Evolutionary conservation across 306 rosid species (phyloP).

Genomic region (Cucurbita ficifolia): DNA sequence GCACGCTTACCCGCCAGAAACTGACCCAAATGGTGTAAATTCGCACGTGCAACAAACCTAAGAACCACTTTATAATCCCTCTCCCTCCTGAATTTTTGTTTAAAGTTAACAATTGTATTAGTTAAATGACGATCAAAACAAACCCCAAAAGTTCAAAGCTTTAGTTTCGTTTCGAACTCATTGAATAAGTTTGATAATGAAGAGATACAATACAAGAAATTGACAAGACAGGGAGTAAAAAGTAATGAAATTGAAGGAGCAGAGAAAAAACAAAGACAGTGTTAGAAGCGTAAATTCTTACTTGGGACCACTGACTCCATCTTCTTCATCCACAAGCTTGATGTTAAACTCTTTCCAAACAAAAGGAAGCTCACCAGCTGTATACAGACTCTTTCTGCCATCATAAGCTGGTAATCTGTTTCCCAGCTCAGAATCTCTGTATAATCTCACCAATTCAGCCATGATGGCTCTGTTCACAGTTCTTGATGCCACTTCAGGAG

Average conservation of each 20-base stretch:
- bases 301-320: conserved; percentile 59
- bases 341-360: conserved; percentile 70
- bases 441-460: conserved; percentile 78
- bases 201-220: neutral
- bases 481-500: conserved; percentile 86
- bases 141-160: neutral
- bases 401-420: conserved; percentile 95
- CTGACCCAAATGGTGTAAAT: conserved; percentile 89
- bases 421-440: conserved; percentile 76
- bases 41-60: conserved; percentile 81
- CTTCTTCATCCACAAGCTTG: conserved; percentile 65
- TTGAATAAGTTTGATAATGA: neutral
- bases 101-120: neutral
- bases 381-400: conserved; percentile 88
- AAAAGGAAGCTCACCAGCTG: conserved; percentile 96
- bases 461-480: conserved; percentile 72
- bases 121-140: neutral
- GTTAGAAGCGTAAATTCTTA: conserved; percentile 18
- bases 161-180: neutral
- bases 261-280: neutral
- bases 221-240: neutral
- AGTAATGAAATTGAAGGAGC: neutral
- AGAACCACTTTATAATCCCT: conserved; percentile 71
- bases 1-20: conserved; percentile 87
- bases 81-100: conserved; percentile 41